Conservation (phyloP, 2,329 filamentous ascomycete species). For the Beauveria pseudobassiana region DNA sequence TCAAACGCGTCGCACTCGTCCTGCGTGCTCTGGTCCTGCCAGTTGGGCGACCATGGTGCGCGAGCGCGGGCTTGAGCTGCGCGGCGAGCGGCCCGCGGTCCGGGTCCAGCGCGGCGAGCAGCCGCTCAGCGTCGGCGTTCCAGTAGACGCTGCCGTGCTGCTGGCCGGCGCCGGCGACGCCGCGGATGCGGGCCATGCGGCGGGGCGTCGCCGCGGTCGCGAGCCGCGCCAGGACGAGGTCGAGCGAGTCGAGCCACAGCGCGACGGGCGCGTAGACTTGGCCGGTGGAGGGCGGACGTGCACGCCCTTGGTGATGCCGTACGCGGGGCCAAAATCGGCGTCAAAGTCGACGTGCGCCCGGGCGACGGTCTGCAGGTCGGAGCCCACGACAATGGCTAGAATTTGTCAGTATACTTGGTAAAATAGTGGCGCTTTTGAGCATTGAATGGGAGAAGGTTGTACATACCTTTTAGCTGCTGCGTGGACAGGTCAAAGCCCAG, state of each 20-base stretch:
- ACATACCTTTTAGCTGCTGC: conserved; percentile 81
- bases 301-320: conserved; percentile 83
- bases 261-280: conserved; percentile 91
- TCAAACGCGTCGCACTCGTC: conserved; percentile 87
- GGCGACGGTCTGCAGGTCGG: conserved; percentile 70
- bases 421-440: background rate
- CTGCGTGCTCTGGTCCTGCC: conserved; percentile 96
- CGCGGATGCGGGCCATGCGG: conserved; percentile 67
- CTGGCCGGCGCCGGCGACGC: conserved; percentile 87
- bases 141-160: conserved; percentile 98
- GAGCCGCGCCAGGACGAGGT: conserved; percentile 72
- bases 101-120: conserved; percentile 55
- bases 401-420: background rate
- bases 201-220: conserved; percentile 52
- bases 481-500: conserved; percentile 94
- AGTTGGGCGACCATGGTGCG: conserved; percentile 87
- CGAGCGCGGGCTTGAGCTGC: conserved; percentile 66
- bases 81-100: conserved; percentile 53
- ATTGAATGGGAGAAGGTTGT: conserved; percentile 4
- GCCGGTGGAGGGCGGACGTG: conserved; percentile 71
- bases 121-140: conserved; percentile 59
- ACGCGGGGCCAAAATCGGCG: conserved; percentile 63
- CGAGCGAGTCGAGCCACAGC: conserved; percentile 89
- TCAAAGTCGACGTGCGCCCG: conserved; percentile 96
- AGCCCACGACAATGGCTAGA: conserved; percentile 75